Percentiles rank a stretch among this genome's conserved stretches.
These are phyloP conservation scores for Schizophyllum commune DNA, from an alignment of 1,284 basidiomycete genomes.

Conservation along the genomic window DNA sequence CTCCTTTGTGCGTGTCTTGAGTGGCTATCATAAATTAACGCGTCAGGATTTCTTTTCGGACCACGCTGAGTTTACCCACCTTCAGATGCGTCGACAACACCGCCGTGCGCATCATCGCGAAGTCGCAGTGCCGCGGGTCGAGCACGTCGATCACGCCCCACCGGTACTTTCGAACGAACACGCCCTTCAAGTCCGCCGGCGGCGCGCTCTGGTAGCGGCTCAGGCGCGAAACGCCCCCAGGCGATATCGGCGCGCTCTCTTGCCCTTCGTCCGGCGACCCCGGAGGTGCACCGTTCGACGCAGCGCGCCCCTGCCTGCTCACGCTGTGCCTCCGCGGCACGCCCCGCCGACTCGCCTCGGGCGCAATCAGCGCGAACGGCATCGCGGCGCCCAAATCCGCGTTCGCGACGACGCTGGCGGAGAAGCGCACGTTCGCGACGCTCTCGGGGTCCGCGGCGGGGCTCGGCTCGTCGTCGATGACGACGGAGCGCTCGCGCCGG, in stretches of 20 bases:
- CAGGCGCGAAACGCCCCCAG: constrained; percentile 36
- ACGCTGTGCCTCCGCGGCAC: neutral
- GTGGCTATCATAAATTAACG: constrained; percentile 35
- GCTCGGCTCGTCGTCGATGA: constrained; percentile 44
- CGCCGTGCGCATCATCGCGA: constrained; percentile 70
- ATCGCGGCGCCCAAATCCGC: constrained; percentile 46
- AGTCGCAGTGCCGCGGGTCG: constrained; percentile 76
- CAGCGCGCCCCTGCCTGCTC: neutral
- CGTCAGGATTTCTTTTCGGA: constrained; percentile 6
- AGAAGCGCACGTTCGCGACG: constrained; percentile 68
- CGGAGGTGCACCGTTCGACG: neutral
- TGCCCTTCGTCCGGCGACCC: constrained; percentile 17
- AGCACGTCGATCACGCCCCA: constrained; percentile 83
- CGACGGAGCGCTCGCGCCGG: constrained; percentile 52
- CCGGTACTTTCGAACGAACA: constrained; percentile 67
- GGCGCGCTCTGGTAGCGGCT: constrained; percentile 38
- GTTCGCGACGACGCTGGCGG: constrained; percentile 54
- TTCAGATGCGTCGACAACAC: constrained; percentile 75
- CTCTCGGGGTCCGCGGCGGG: constrained; percentile 52
- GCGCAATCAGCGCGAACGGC: constrained; percentile 73
- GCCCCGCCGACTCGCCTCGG: constrained; percentile 36
- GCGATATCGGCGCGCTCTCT: constrained; percentile 21
- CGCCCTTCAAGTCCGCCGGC: constrained; percentile 58
- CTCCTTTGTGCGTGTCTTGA: constrained; percentile 74
- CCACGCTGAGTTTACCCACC: constrained; percentile 32